phyloP scores from a whole-genome alignment of 352 stramenopile genomes.

The Globisporangium abappressorium region DNA sequence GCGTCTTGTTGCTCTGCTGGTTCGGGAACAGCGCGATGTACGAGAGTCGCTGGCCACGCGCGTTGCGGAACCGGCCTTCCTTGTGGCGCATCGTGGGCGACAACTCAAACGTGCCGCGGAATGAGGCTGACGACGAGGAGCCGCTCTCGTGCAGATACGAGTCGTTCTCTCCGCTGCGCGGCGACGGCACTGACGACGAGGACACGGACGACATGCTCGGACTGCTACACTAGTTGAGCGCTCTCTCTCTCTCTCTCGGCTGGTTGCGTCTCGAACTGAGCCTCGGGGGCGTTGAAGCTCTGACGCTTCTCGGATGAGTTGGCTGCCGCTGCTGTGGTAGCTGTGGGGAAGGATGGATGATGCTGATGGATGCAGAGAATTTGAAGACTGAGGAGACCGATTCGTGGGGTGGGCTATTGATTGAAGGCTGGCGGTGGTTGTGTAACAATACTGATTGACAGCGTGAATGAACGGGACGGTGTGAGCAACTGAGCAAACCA shows the following conservation, averaged over 20 bases:
- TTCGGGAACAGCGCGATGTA: conserved; percentile 40
- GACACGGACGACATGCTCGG: conserved; percentile 1
- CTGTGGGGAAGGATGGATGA: not conserved
- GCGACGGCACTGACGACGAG: not conserved
- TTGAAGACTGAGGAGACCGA: not conserved
- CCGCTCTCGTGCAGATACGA: not conserved
- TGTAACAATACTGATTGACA: not conserved
- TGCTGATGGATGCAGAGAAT: not conserved
- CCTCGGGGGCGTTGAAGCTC: not conserved
- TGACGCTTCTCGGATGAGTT: not conserved
- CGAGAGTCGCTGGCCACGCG: conserved; percentile 37
- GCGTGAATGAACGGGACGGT: not conserved
- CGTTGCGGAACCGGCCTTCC: conserved; percentile 37
- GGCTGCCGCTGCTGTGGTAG: not conserved
- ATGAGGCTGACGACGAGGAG: not conserved
- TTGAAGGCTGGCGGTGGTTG: not conserved
- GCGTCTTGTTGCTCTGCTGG: not conserved
- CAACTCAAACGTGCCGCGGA: conserved; percentile 27
- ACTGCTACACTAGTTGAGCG: too few relatives aligned
- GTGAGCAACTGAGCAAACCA: not conserved
- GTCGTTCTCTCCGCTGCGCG: not conserved
- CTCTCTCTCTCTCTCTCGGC: too few relatives aligned
- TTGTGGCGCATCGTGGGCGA: conserved; percentile 29
- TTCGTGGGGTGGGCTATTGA: not conserved
- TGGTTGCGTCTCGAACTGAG: too few relatives aligned